Evolutionary conservation across 495 filamentous ascomycete species (phyloP).

Genomic region (Aspergillus cavernicola): DNA sequence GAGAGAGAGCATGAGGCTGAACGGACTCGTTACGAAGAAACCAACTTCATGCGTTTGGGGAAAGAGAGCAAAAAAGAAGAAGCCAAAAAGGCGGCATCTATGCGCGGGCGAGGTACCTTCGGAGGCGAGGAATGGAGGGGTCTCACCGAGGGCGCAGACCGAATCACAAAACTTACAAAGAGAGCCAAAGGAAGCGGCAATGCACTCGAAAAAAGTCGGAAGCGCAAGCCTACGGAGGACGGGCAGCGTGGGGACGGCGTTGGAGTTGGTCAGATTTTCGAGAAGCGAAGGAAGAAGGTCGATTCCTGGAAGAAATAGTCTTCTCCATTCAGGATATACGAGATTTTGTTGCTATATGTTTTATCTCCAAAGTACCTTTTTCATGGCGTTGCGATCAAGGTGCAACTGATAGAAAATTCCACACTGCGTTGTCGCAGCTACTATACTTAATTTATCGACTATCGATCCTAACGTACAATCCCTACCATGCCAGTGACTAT

Average conservation of each 20-base stretch:
- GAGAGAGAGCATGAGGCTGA: constrained; percentile 71
- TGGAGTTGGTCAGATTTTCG: constrained; percentile 64
- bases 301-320: constrained; percentile 51
- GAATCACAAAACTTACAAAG: constrained; percentile 69
- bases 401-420: neutral
- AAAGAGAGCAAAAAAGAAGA: constrained; percentile 75
- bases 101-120: constrained; percentile 51
- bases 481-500: too few species aligned
- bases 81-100: constrained; percentile 46
- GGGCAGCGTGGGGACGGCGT: constrained; percentile 54
- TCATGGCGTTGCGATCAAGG: neutral
- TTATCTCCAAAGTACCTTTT: neutral
- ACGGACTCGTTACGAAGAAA: constrained; percentile 75
- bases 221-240: constrained; percentile 59
- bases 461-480: too few species aligned
- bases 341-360: neutral
- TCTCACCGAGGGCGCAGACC: constrained; percentile 72
- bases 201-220: constrained; percentile 74
- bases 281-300: constrained; percentile 69
- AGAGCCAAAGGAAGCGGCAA: constrained; percentile 48
- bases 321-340: neutral
- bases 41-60: constrained; percentile 79
- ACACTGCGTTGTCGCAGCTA: too few species aligned
- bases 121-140: constrained; percentile 84
- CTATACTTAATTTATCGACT: too few species aligned